Conservation (phyloP, 2,329 filamentous ascomycete species). For the Botryotinia narcissicola region DNA sequence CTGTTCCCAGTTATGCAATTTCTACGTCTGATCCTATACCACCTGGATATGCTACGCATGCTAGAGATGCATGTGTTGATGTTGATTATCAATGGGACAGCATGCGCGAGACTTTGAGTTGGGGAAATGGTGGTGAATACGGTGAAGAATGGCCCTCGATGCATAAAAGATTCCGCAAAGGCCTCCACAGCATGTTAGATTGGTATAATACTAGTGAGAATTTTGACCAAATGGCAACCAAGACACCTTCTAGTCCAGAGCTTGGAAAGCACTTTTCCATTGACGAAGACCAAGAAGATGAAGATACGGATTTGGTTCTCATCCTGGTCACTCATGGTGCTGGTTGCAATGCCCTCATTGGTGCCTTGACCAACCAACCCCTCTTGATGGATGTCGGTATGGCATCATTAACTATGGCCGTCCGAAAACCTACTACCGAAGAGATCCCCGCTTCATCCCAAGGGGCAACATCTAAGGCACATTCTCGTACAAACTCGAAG, state of each 20-base stretch:
- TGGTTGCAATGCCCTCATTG: slow-evolving; percentile 92
- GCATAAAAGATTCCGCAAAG: slow-evolving; percentile 84
- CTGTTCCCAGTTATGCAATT: slow-evolving; percentile 78
- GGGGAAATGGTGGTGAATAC: slow-evolving; percentile 83
- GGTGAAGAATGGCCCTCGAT: slow-evolving; percentile 95
- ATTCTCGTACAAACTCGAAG: slow-evolving; percentile 41
- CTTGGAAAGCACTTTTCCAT: slow-evolving; percentile 32
- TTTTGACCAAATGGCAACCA: slow-evolving; percentile 52
- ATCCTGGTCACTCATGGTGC: slow-evolving; percentile 92
- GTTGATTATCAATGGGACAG: slow-evolving; percentile 98
- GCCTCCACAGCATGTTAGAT: slow-evolving; percentile 72
- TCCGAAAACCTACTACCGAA: slow-evolving; percentile 48
- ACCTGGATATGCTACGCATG: slow-evolving; percentile 83
- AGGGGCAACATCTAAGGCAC: slow-evolving; percentile 39
- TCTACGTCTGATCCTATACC: slow-evolving; percentile 80
- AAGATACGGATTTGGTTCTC: slow-evolving; percentile 72
- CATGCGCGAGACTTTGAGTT: slow-evolving; percentile 71
- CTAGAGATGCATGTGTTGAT: slow-evolving; percentile 77
- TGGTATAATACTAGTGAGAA: slow-evolving; percentile 70
- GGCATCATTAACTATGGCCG: slow-evolving; percentile 87
- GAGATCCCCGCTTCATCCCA: slow-evolving; percentile 29
- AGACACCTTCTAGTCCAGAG: slow-evolving; percentile 41
- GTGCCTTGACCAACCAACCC: slow-evolving; percentile 85
- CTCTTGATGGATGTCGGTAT: slow-evolving; percentile 87
- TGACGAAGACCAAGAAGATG: slow-evolving; percentile 51